Base-by-base conservation (phyloP, 2,329 filamentous ascomycete species). In the Fusarium torulosum region DNA sequence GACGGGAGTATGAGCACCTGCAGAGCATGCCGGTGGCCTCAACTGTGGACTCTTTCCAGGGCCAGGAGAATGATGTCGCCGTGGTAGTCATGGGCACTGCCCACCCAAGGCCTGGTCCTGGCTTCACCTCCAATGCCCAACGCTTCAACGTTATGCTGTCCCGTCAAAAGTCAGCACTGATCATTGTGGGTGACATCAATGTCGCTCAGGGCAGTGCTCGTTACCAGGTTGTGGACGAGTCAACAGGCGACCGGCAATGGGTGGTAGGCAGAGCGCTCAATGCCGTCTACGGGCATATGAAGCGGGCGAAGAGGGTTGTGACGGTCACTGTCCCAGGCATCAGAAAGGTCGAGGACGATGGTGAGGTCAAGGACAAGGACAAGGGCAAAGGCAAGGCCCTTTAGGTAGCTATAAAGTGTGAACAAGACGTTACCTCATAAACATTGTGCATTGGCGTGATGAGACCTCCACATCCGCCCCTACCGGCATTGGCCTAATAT, bases 121-220 rank as follows among this genome's bases (percentile, higher is more conserved):
- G 65, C 3, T 72, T 73, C 42, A 72, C 66, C 2, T 17, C 33
- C 2, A 23, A 63, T 14, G 11, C 25, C 10, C 50, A 65, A 40
- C 64, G 67, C 2, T 64, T 75, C 20, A 71, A 70, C 41, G 67
- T 72, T 13, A 45, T 69, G 40, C 31, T 72, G 6, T 73, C 69
- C 1, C 60, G 71, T 1, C 47, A 63, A 6, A 47, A 55, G 20
- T 69, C 47, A 35, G 61, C 57, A 1, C 20, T 73, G 2, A 46
- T 74, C 6, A 47, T 73, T 11, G 41, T 74, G 9, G 70, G 70
- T 6, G 72, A 75, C 40, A 61, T 73, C n/a, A 51, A 72, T 15
- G 65, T 66, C 38, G 44, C 31, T 13, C 1, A 15, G 21, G 11
- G 4, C 8, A n/a, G n/a, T n/a, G n/a, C n/a, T n/a, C n/a, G n/a